Evolutionary conservation across 257 asterid genomes (phyloP).

Genomic region (Nicotiana paniculata): DNA sequence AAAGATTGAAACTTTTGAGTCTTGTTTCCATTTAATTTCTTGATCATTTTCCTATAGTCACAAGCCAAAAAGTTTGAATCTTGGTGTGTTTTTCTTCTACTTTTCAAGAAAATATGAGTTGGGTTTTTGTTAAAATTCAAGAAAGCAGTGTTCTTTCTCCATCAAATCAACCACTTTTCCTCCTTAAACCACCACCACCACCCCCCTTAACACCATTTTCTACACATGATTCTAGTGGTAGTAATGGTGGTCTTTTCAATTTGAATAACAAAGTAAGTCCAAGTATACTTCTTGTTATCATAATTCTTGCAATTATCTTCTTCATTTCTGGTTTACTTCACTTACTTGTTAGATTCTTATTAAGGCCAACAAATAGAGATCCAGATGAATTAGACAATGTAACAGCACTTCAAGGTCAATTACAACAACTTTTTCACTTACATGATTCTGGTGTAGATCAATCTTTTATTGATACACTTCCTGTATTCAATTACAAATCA

Average conservation of each 20-base stretch:
- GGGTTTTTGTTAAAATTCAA: conserved; percentile 28
- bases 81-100: conserved; percentile 12
- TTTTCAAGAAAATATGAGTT: conserved; percentile 23
- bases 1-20: background rate
- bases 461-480: conserved; percentile 81
- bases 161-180: conserved; percentile 39
- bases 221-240: background rate
- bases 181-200: conserved; percentile 43
- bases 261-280: conserved; percentile 70
- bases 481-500: conserved; percentile 68
- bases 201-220: background rate
- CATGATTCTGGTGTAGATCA: conserved; percentile 97
- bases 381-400: conserved; percentile 59
- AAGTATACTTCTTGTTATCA: conserved; percentile 59
- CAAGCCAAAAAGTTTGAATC: background rate
- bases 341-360: conserved; percentile 61
- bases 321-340: conserved; percentile 80
- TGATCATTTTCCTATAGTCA: background rate
- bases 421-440: conserved; percentile 85
- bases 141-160: conserved; percentile 42
- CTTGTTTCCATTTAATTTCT: background rate
- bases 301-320: conserved; percentile 73
- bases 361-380: conserved; percentile 54
- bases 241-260: conserved; percentile 23
- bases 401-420: conserved; percentile 81